These are phyloP conservation scores for Neurospora sp. DNA, from an alignment of 495 filamentous ascomycete species.

Conservation along the genomic window DNA sequence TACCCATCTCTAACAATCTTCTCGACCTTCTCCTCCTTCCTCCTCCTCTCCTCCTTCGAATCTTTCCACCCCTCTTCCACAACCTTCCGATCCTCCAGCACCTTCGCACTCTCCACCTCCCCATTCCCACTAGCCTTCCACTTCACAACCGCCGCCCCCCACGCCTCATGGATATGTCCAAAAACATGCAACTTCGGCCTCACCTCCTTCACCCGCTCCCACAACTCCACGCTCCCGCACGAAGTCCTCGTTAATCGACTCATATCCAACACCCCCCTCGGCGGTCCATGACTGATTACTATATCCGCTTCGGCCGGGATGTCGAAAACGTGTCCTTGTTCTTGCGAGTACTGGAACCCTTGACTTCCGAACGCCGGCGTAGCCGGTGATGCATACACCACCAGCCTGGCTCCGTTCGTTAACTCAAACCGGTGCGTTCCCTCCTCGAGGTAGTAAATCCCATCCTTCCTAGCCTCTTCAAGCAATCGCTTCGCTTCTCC, in stretches of 20 bases:
- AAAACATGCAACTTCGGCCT: constrained; percentile 57
- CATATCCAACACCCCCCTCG: constrained; percentile 46
- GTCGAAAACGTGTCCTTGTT: constrained; percentile 42
- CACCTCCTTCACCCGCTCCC: constrained; percentile 41
- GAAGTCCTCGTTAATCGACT: constrained; percentile 26
- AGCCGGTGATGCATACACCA: constrained; percentile 60
- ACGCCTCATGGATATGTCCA: constrained; percentile 67
- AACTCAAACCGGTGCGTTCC: constrained; percentile 47
- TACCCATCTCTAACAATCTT: constrained; percentile 5
- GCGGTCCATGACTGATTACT: constrained; percentile 67
- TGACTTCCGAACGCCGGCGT: constrained; percentile 50
- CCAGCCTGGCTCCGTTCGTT: constrained; percentile 47
- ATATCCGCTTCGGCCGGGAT: constrained; percentile 46
- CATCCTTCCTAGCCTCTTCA: constrained; percentile 30
- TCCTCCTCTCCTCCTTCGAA: neutral
- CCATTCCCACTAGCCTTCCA: constrained; percentile 33
- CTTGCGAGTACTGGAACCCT: constrained; percentile 52
- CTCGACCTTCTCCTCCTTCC: constrained; percentile 2
- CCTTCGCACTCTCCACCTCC: constrained; percentile 3
- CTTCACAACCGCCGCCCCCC: constrained; percentile 50
- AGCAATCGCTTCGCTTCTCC: constrained; percentile 13
- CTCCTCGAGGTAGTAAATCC: constrained; percentile 60
- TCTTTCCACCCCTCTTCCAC: constrained; percentile 10
- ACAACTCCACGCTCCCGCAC: constrained; percentile 46
- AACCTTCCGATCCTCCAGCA: constrained; percentile 34